A percentile compares a stretch with the other conserved stretches of the same genome.
Conservation (phyloP, 2,329 filamentous ascomycete genomes). For the Parastagonospora nodorum region DNA sequence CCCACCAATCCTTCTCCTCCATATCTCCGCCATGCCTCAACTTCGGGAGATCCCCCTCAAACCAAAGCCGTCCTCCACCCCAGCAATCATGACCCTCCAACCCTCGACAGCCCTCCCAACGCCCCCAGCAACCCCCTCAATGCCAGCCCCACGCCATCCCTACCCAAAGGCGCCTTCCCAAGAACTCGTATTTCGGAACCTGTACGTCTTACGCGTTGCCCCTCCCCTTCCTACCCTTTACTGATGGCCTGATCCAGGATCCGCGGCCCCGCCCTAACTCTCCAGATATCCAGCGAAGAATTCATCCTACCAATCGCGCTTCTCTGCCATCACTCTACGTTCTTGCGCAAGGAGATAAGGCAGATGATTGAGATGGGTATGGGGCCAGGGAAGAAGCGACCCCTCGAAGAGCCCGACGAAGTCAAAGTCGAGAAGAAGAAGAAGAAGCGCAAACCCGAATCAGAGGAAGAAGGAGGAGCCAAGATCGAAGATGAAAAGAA, state of each 20-base stretch:
- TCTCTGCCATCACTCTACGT: constrained; percentile 11
- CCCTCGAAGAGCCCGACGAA: too few species aligned
- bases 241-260: constrained; percentile 5
- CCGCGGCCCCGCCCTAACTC: constrained; percentile 7
- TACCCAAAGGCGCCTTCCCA: background rate
- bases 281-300: background rate
- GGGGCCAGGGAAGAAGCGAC: too few species aligned
- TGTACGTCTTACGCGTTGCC: too few species aligned
- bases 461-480: background rate
- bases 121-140: background rate
- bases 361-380: background rate
- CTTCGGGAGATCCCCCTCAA: background rate
- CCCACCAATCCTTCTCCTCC: background rate
- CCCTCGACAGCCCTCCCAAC: background rate
- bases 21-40: background rate
- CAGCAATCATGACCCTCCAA: background rate
- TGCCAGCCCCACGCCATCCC: background rate
- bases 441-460: background rate
- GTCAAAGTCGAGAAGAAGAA: too few species aligned
- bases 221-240: too few species aligned
- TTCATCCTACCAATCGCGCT: constrained; percentile 15
- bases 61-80: background rate
- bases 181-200: background rate
- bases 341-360: constrained; percentile 8
- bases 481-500: constrained; percentile 8